Evolutionary conservation across 1,139 yeast species (phyloP).

Genomic region (Tardiomyces digboiensis): DNA sequence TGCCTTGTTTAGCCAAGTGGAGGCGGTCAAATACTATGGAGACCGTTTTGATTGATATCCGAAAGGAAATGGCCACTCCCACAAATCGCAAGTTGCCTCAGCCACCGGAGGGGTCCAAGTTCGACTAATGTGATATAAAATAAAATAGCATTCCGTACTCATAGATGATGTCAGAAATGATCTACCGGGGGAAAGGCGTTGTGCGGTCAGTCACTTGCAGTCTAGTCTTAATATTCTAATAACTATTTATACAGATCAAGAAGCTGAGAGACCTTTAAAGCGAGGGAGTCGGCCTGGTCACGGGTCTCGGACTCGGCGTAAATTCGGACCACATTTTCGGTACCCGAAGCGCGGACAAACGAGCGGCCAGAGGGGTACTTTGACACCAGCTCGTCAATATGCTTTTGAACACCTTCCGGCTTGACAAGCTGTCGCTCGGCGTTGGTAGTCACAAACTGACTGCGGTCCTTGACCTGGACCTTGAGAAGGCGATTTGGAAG

Average conservation of each 20-base stretch:
- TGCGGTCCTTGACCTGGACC: slow-evolving; percentile 76
- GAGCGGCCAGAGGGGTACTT: slow-evolving; percentile 62
- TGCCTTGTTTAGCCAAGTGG: slow-evolving; percentile 77
- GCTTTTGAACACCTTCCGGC: slow-evolving; percentile 69
- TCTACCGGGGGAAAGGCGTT: no score
- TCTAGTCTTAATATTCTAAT: no score
- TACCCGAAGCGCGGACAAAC: slow-evolving; percentile 95
- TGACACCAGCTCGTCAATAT: slow-evolving; percentile 58
- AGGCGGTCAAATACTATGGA: slow-evolving; percentile 87
- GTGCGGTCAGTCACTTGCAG: no score
- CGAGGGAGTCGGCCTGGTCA: slow-evolving; percentile 44
- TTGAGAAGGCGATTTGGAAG: slow-evolving; percentile 79
- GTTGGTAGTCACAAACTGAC: slow-evolving; percentile 71
- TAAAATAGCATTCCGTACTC: no score
- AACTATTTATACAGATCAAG: slow-evolving; percentile 19
- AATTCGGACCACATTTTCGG: slow-evolving; percentile 95
- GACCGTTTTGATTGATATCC: slow-evolving; percentile 73
- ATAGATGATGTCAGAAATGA: no score
- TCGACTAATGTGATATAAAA: no score
- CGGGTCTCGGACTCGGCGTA: slow-evolving; percentile 77
- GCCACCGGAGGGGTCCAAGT: slow-evolving; percentile 82
- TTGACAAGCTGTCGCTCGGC: slow-evolving; percentile 76
- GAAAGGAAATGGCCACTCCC: slow-evolving; percentile 79
- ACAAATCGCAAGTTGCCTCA: slow-evolving; percentile 79
- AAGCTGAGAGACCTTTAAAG: slow-evolving; percentile 37